phyloP scores from a whole-genome alignment of 2,329 filamentous ascomycete species.

The Aspergillus novofumigatus region DNA sequence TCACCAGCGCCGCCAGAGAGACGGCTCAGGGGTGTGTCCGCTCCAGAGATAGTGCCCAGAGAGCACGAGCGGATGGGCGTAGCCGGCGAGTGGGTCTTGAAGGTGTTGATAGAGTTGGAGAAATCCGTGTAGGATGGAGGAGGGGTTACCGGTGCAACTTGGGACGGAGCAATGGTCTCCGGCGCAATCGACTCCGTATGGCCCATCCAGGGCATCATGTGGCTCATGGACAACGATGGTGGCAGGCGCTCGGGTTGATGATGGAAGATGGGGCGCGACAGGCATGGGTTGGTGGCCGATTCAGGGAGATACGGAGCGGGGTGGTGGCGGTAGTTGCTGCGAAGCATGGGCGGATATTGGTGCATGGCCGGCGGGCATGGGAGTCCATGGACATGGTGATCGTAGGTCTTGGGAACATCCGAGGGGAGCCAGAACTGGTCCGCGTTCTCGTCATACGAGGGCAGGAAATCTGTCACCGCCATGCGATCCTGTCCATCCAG shows the following conservation, averaged over 20 bases:
- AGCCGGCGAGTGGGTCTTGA: conserved; percentile 34
- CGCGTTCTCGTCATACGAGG: conserved; percentile 35
- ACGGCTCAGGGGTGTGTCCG: conserved; percentile 33
- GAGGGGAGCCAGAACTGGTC: conserved; percentile 37
- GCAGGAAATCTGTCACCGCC: conserved; percentile 33
- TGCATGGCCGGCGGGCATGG: conserved; percentile 32
- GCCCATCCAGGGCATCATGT: conserved; percentile 36
- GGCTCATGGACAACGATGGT: conserved; percentile 34
- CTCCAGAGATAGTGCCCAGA: conserved; percentile 30
- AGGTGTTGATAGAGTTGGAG: conserved; percentile 28
- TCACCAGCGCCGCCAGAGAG: conserved; percentile 30
- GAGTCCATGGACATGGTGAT: conserved; percentile 24
- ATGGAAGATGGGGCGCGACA: conserved; percentile 37
- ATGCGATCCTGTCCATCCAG: conserved; percentile 34
- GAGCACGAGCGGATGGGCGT: conserved; percentile 35
- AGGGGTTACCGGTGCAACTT: conserved; percentile 34
- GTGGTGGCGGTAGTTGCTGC: conserved; percentile 32
- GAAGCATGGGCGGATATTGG: conserved; percentile 33
- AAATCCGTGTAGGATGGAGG: conserved; percentile 38
- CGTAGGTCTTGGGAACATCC: conserved; percentile 34
- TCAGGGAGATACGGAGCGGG: conserved; percentile 33
- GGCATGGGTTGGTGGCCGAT: conserved; percentile 35
- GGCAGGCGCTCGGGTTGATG: conserved; percentile 34
- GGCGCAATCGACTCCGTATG: conserved; percentile 30
- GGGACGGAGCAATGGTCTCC: conserved; percentile 35